phyloP scores from a whole-genome alignment of 1,284 basidiomycete genomes.

The Trametes sp. region DNA sequence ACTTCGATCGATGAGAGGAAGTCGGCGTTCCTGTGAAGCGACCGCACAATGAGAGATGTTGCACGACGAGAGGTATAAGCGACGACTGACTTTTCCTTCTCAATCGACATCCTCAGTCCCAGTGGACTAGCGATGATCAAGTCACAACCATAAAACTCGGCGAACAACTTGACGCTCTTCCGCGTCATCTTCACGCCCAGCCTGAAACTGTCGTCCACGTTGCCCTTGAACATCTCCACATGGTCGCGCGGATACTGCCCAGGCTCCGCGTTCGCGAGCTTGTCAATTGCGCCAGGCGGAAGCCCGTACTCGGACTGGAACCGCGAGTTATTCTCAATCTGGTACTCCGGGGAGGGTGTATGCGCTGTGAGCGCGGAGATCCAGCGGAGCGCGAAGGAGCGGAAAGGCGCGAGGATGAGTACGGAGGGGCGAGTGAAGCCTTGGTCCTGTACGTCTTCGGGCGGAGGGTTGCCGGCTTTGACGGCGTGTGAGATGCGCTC shows the following conservation, averaged over 20 bases:
- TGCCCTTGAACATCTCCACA: conserved; percentile 94
- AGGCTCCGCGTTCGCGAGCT: conserved; percentile 75
- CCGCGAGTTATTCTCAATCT: conserved; percentile 87
- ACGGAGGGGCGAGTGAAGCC: conserved; percentile 97
- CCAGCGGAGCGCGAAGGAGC: conserved; percentile 88
- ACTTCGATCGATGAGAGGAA: conserved; percentile 95
- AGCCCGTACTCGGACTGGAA: conserved; percentile 87
- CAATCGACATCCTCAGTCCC: conserved; percentile 90
- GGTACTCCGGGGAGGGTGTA: conserved; percentile 69
- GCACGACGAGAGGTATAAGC: not conserved
- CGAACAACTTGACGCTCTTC: conserved; percentile 88
- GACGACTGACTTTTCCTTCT: conserved; percentile 86
- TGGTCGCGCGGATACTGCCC: conserved; percentile 91
- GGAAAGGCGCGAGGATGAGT: conserved; percentile 91
- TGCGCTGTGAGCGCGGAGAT: conserved; percentile 71
- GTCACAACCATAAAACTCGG: conserved; percentile 92
- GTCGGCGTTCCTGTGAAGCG: conserved; percentile 73
- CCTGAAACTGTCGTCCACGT: conserved; percentile 95
- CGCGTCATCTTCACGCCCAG: conserved; percentile 93
- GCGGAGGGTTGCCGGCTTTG: conserved; percentile 60
- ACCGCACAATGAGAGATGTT: not conserved
- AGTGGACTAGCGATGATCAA: conserved; percentile 94
- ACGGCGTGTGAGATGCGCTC: conserved; percentile 80
- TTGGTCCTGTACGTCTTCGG: conserved; percentile 90
- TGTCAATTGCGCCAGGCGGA: conserved; percentile 83